Evolutionary conservation across 2,329 filamentous ascomycete genomes (phyloP), one percentile per base, ranked within the genome.

Genomic region (Colletotrichum sp.): DNA sequence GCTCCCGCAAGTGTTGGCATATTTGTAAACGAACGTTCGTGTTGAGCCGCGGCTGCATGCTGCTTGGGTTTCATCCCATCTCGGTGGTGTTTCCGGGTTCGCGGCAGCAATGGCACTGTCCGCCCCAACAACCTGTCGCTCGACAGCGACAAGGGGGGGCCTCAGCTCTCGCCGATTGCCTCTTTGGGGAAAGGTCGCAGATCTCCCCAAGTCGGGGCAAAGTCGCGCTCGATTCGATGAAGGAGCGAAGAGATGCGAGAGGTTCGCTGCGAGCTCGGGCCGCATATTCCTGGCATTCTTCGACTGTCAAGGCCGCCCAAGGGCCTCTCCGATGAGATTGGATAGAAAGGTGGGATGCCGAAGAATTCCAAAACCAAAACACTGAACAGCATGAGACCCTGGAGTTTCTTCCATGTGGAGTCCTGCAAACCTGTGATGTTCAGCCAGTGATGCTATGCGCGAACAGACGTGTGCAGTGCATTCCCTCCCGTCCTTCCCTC

Each of bases 21-120:
- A 49, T 64, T 63, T 64, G 63, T 34, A 64, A 49, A 72, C 60
- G 28, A 63, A 68, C 44, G 66, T 71, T 65, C 39, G 24, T 71
- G 36, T 65, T 21, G 39, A 13, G 44, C 44, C 63, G 39, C 34
- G 34, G 21, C 34, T 26, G 36, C 18, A 18, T 36, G n/a, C 18
- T 16, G n/a, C n/a, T 49, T 65, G 62, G 62, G 72, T 76, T 76
- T 76, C 74, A 76, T 76, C 74, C 74, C 70, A 74, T 73, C 64
- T 69, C 26, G 57, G 18, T 24, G 49, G 34, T 76, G 74, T 76
- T 76, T 76, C 74, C 70, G 59, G 59, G 26, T 60, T 26, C 28
- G 64, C 74, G 70, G 74, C 70, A 65, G 13, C 13, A 26, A 39
- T 63, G 44, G 70, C 65, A 73, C 64, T 73, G 73, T 65, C 65